phyloP scores from a whole-genome alignment of 768 basidiomycete species.

The Mycena pura region DNA sequence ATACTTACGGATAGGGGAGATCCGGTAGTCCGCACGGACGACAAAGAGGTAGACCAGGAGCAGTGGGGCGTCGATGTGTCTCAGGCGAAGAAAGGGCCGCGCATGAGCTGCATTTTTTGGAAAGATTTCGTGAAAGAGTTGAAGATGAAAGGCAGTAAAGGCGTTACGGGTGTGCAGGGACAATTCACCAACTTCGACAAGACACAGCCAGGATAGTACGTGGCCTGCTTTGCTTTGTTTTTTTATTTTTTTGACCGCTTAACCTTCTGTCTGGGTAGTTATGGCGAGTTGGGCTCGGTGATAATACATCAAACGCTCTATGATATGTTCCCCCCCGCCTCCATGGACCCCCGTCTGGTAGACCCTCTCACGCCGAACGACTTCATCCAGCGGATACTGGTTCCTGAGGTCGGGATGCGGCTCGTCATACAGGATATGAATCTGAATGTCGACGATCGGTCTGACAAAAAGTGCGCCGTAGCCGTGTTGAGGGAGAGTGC shows the following conservation, averaged over 20 bases:
- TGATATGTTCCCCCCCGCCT: slow-evolving; percentile 71
- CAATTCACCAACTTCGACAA: slow-evolving; percentile 84
- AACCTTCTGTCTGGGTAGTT: slow-evolving; percentile 51
- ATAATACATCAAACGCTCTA: slow-evolving; percentile 82
- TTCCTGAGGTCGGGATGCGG: slow-evolving; percentile 84
- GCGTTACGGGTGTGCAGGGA: slow-evolving; percentile 69
- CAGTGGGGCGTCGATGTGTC: too few relatives aligned
- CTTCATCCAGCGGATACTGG: slow-evolving; percentile 84
- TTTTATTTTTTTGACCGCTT: neutral
- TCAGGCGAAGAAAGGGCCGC: slow-evolving; percentile 38
- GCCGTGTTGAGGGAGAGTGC: slow-evolving; percentile 75
- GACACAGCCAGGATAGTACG: slow-evolving; percentile 91
- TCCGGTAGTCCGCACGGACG: slow-evolving; percentile 31
- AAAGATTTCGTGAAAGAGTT: slow-evolving; percentile 67
- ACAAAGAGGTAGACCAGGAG: slow-evolving; percentile 31
- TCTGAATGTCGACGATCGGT: slow-evolving; percentile 46
- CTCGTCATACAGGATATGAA: slow-evolving; percentile 83
- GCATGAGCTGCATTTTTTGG: slow-evolving; percentile 68
- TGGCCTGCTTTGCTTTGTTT: slow-evolving; percentile 27
- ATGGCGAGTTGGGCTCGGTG: slow-evolving; percentile 84
- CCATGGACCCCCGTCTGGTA: slow-evolving; percentile 59
- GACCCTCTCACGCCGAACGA: slow-evolving; percentile 74
- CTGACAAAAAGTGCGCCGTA: slow-evolving; percentile 50
- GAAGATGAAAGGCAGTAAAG: slow-evolving; percentile 67
- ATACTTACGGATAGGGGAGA: slow-evolving; percentile 58